Evolutionary conservation across 345 rosid species (phyloP).

Genomic region (Eucalyptus curtisii): DNA sequence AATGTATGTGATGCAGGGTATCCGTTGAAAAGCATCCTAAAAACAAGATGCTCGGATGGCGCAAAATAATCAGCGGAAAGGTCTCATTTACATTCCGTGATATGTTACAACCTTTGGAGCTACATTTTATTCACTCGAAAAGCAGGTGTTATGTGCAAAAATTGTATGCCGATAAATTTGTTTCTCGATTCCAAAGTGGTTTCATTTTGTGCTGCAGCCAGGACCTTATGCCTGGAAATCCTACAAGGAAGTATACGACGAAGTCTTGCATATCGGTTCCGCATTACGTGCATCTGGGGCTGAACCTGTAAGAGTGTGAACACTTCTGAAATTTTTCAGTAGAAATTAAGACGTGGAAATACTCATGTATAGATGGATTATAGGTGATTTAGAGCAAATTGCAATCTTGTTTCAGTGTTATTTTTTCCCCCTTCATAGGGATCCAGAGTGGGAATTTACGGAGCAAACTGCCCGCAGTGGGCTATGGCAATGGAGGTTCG

Average conservation of each 20-base stretch:
- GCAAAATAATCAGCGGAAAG: constrained; percentile 53
- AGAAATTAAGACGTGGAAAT: not conserved
- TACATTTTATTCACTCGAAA: not conserved
- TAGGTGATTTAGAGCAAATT: not conserved
- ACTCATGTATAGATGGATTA: not conserved
- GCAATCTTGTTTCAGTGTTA: not conserved
- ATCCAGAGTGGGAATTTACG: constrained; percentile 73
- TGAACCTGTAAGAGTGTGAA: constrained; percentile 48
- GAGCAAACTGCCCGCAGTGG: constrained; percentile 96
- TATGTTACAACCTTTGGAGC: not conserved
- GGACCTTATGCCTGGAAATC: constrained; percentile 91
- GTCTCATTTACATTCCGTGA: constrained; percentile 3
- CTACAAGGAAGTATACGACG: constrained; percentile 68
- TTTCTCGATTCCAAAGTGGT: not conserved
- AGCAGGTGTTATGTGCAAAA: not conserved
- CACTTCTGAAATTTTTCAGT: not conserved
- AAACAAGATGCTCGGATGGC: constrained; percentile 93
- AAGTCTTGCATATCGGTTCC: constrained; percentile 69
- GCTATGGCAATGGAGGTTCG: constrained; percentile 88
- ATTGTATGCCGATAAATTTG: not conserved
- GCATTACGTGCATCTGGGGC: constrained; percentile 77
- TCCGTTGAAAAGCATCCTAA: constrained; percentile 49
- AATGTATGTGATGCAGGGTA: constrained; percentile 18
- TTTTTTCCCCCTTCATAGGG: constrained; percentile 33
- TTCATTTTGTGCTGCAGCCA: constrained; percentile 17